Conservation (phyloP, 176 grass and related monocot genomes). For the Metroxylon sagu region DNA sequence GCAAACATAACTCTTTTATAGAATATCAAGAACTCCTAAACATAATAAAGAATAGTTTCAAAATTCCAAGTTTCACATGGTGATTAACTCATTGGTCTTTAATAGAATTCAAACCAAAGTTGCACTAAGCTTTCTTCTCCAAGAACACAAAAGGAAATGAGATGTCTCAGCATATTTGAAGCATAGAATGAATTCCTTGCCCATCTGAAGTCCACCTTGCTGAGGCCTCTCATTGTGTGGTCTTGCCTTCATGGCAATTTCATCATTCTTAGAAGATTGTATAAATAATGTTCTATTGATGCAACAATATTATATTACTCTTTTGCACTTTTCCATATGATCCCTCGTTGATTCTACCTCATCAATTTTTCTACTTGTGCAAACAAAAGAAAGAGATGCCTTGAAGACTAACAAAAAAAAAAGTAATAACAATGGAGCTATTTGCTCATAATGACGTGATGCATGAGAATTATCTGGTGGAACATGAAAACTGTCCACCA, state of each 20-base stretch:
- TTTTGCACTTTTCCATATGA: not conserved
- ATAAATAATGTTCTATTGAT: conserved; percentile 1
- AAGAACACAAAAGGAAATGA: too few species aligned
- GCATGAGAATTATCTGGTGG: conserved; percentile 1
- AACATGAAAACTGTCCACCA: conserved; percentile 16
- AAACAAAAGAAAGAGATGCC: not conserved
- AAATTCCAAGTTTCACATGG: too few species aligned
- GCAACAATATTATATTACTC: not conserved
- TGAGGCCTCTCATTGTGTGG: not conserved
- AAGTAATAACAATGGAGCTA: not conserved
- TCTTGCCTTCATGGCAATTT: not conserved
- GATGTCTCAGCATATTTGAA: too few species aligned
- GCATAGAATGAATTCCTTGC: too few species aligned
- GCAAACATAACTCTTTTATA: not conserved
- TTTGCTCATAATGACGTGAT: not conserved
- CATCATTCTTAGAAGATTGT: not conserved
- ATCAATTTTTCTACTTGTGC: conserved; percentile 16
- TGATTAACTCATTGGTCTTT: too few species aligned
- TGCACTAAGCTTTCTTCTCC: too few species aligned
- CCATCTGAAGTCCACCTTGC: too few species aligned
- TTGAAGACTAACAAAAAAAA: not conserved
- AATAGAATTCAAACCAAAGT: too few species aligned
- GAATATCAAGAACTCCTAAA: too few species aligned
- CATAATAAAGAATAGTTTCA: too few species aligned
- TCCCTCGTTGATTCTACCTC: not conserved